Evolutionary conservation across 2,329 filamentous ascomycete genomes (phyloP), one percentile per base, ranked within the genome.

Genomic region (Dactylellina cionopaga): DNA sequence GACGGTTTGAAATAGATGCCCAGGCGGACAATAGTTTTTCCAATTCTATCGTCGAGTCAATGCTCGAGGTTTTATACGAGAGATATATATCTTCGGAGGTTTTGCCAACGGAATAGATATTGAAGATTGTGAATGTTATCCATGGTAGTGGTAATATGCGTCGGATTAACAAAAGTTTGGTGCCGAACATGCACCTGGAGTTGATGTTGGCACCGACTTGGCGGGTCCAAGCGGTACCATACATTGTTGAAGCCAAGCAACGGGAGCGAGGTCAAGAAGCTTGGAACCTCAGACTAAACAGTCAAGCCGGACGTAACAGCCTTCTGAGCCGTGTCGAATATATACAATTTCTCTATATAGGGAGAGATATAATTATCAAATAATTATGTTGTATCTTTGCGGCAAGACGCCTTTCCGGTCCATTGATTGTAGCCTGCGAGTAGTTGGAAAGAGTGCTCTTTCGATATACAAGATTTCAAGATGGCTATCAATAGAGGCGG

Each of bases 21-120:
- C 13, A 58, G 54, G 39, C 54, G 54, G 54, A 58, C 54, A 58
- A 58, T 46, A 58, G 11, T 19, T 58, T 58, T 35, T 58, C 54
- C 54, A 35, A 43, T 39, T 27, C n/a, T n/a, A n/a, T n/a, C n/a
- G n/a, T n/a, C n/a, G 54, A 11, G 33, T 33, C 7, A 17, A 17
- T 33, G 33, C 37, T 33, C 9, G 15, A 27, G 27, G 22, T 9
- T 27, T 31, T n/a, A 19, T 15, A 15, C 11, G 29, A 7, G 10
- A 11, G 19, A 56, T 56, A 43, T 46, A 35, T 46, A 31, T 44
- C 5, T 7, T 1, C 5, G 31, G 39, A 22, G 17, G 5, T 10
- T n/a, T 47, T 10, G 17, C 13, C 4, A n/a, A 17, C 29, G 5
- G 3, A 29, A 7, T 19, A 6, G 22, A 24, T 5, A 3, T 4